These are phyloP conservation scores for Barbarea vulgaris DNA, from an alignment of 345 rosid species.

Conservation along the genomic window DNA sequence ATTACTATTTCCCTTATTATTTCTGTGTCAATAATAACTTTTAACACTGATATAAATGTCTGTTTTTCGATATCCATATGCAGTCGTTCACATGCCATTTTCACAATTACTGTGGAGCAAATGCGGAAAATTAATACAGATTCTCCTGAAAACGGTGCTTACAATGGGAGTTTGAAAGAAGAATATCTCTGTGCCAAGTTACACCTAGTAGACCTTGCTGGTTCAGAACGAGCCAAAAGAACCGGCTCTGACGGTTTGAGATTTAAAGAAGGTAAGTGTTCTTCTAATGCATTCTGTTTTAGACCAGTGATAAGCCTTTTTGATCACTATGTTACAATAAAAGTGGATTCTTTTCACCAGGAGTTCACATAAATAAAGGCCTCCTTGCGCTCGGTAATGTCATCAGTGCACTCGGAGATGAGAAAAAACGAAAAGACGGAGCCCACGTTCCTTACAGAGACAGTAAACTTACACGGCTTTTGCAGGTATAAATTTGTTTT, in stretches of 20 bases:
- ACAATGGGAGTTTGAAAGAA: conserved; percentile 67
- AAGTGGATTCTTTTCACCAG: conserved; percentile 48
- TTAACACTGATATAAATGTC: not conserved
- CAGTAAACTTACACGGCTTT: conserved; percentile 96
- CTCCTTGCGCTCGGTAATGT: conserved; percentile 99
- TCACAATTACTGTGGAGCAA: conserved; percentile 96
- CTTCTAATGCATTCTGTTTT: conserved; percentile 1
- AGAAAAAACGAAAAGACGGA: conserved; percentile 94
- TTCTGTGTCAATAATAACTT: not conserved
- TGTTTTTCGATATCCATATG: conserved; percentile 33
- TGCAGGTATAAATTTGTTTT: conserved; percentile 69
- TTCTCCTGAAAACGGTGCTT: conserved; percentile 55
- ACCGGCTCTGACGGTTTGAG: conserved; percentile 97
- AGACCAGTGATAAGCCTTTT: conserved; percentile 12
- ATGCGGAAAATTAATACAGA: conserved; percentile 74
- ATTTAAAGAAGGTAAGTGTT: conserved; percentile 86
- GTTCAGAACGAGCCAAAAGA: conserved; percentile 97
- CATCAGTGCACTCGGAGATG: conserved; percentile 98
- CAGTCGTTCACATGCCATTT: conserved; percentile 99
- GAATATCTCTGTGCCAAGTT: conserved; percentile 97
- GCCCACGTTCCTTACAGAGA: conserved; percentile 95
- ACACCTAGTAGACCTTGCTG: conserved; percentile 99
- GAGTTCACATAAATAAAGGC: conserved; percentile 96
- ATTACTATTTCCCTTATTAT: too few relatives aligned
- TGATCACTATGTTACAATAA: conserved; percentile 21